Evolutionary conservation across 495 filamentous ascomycete species (phyloP).

Genomic region (Talaromyces proteolyticus): DNA sequence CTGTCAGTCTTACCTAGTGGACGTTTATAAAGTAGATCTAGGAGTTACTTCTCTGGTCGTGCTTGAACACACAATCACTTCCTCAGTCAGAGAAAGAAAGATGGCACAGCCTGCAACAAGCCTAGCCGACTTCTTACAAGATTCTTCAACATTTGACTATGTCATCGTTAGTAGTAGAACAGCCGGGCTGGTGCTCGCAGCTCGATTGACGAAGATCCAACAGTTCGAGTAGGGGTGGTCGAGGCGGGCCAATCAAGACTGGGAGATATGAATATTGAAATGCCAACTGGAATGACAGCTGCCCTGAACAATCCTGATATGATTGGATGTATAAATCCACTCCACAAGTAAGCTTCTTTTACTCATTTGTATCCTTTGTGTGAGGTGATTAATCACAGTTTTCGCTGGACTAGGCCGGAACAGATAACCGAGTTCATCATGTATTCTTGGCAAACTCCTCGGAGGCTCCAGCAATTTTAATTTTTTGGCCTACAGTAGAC

Average conservation of each 20-base stretch:
- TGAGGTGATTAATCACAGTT: neutral
- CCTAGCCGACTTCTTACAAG: neutral
- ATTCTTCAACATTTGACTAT: constrained; percentile 21
- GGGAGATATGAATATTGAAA: constrained; percentile 23
- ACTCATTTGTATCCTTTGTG: neutral
- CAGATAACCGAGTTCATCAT: constrained; percentile 11
- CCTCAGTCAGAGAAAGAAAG: neutral
- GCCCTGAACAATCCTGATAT: constrained; percentile 22
- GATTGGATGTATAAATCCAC: constrained; percentile 46
- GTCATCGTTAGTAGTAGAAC: constrained; percentile 28
- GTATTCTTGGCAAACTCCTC: constrained; percentile 46
- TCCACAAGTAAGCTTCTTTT: constrained; percentile 16
- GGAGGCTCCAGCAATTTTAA: constrained; percentile 58
- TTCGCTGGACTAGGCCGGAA: neutral
- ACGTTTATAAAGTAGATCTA: no score
- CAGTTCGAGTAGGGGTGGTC: constrained; percentile 38
- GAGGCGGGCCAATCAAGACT: constrained; percentile 41
- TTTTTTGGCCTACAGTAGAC: constrained; percentile 17
- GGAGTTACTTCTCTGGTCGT: no score
- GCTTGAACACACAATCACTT: no score
- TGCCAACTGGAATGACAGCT: constrained; percentile 16
- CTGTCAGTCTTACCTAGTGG: no score
- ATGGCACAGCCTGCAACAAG: neutral
- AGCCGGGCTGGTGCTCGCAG: constrained; percentile 12
- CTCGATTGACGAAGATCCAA: constrained; percentile 5